Evolutionary conservation across 177 flowering plant genomes (phyloP).

Genomic region (Vitis hybrid): DNA sequence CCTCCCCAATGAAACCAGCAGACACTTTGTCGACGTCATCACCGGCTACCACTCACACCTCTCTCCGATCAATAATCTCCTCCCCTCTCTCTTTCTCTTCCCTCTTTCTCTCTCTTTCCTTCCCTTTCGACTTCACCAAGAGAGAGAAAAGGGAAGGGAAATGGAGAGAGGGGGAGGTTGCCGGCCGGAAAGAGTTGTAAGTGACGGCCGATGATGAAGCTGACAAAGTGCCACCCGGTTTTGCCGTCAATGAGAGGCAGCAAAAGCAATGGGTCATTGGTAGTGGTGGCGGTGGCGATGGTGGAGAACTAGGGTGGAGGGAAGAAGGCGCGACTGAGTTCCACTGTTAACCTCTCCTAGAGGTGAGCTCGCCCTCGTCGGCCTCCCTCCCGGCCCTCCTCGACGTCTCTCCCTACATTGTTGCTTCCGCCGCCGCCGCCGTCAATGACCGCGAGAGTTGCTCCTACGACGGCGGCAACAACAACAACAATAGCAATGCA

Average conservation of each 20-base stretch:
- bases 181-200: accelerated
- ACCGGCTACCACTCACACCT: accelerated
- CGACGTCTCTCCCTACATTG: conserved; percentile 39
- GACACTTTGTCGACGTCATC: too few relatives aligned
- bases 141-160: too few relatives aligned
- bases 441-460: conserved; percentile 35
- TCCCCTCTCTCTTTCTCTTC: too few relatives aligned
- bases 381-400: conserved; percentile 65
- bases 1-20: too few relatives aligned
- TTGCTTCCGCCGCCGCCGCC: conserved; percentile 13
- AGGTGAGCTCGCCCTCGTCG: conserved; percentile 64
- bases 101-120: too few relatives aligned
- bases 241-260: too few relatives aligned
- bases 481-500: not conserved
- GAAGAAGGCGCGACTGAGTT: conserved; percentile 26
- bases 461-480: conserved; percentile 36
- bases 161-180: too few relatives aligned
- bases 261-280: too few relatives aligned
- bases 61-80: too few relatives aligned
- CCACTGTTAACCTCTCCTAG: conserved; percentile 24
- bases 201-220: accelerated
- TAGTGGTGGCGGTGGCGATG: too few relatives aligned
- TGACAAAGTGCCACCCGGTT: too few relatives aligned
- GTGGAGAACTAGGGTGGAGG: not conserved
- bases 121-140: too few relatives aligned